Evolutionary conservation across 306 rosid species (phyloP).

Genomic region (Cercis canadensis): DNA sequence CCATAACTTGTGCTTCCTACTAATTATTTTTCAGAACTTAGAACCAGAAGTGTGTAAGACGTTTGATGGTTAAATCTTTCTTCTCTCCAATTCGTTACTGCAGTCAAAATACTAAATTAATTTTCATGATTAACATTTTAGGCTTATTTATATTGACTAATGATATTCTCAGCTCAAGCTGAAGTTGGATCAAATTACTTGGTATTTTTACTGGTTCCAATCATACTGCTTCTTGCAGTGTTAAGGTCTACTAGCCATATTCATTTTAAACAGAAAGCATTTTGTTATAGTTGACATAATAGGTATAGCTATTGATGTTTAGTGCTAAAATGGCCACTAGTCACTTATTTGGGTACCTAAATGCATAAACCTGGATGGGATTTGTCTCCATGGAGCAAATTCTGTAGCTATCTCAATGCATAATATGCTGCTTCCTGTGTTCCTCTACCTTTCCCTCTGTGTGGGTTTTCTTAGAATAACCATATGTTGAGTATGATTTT

Average conservation of each 20-base stretch:
- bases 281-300: too few species aligned
- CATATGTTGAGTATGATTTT: background rate
- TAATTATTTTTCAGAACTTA: background rate
- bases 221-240: background rate
- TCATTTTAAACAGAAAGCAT: too few species aligned
- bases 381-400: conserved; percentile 9
- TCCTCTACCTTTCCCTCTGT: too few species aligned
- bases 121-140: conserved; percentile 8
- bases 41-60: background rate
- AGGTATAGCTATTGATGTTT: too few species aligned
- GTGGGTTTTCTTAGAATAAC: background rate
- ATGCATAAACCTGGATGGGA: conserved; percentile 13
- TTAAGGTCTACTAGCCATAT: too few species aligned
- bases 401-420: background rate
- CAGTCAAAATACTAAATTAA: background rate
- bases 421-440: background rate
- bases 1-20: background rate
- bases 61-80: conserved; percentile 8
- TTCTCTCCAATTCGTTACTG: background rate
- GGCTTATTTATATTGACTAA: background rate
- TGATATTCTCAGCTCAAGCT: background rate
- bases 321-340: background rate
- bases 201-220: background rate
- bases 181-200: background rate
- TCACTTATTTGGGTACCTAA: conserved; percentile 3